A percentile compares a stretch with the other conserved stretches of the same genome.
Conservation (phyloP, 2,329 filamentous ascomycete genomes). For the Cordyceps fumosorosea region DNA sequence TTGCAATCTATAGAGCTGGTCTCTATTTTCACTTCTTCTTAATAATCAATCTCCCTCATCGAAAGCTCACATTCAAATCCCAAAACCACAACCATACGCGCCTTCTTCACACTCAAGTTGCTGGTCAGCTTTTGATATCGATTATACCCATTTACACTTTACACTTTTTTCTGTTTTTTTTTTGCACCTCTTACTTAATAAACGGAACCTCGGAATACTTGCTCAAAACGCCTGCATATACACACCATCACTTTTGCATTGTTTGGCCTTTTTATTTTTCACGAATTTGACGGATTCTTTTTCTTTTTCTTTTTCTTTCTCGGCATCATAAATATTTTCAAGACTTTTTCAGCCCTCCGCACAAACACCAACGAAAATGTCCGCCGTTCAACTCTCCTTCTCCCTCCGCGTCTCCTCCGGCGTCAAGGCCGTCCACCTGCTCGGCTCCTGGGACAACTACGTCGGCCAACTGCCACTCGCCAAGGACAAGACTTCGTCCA, state of each 20-base stretch:
- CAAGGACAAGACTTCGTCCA: slow-evolving; percentile 75
- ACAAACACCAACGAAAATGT: slow-evolving; percentile 51
- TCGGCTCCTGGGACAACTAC: slow-evolving; percentile 99
- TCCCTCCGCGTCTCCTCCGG: slow-evolving; percentile 90
- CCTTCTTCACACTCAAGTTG: slow-evolving; percentile 26
- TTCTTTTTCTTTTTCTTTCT: slow-evolving; percentile 9
- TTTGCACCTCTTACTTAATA: slow-evolving; percentile 32
- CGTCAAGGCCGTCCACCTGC: slow-evolving; percentile 94
- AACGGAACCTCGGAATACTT: slow-evolving; percentile 48
- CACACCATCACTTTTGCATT: slow-evolving; percentile 23
- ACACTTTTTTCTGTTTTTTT: slow-evolving; percentile 24
- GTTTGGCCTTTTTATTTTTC: not conserved
- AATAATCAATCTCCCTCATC: slow-evolving; percentile 27
- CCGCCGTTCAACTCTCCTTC: slow-evolving; percentile 90
- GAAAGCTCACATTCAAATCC: slow-evolving; percentile 10
- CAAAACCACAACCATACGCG: not conserved
- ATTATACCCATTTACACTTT: slow-evolving; percentile 16
- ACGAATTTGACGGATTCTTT: not conserved
- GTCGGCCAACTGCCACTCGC: slow-evolving; percentile 87
- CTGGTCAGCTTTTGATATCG: slow-evolving; percentile 34
- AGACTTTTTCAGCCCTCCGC: slow-evolving; percentile 7
- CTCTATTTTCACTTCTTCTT: slow-evolving; percentile 34
- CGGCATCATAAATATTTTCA: slow-evolving; percentile 25
- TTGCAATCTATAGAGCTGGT: slow-evolving; percentile 45
- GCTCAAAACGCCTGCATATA: slow-evolving; percentile 36